These are phyloP conservation scores for Amylocystis lapponica DNA, from an alignment of 768 basidiomycete species.

Conservation along the genomic window DNA sequence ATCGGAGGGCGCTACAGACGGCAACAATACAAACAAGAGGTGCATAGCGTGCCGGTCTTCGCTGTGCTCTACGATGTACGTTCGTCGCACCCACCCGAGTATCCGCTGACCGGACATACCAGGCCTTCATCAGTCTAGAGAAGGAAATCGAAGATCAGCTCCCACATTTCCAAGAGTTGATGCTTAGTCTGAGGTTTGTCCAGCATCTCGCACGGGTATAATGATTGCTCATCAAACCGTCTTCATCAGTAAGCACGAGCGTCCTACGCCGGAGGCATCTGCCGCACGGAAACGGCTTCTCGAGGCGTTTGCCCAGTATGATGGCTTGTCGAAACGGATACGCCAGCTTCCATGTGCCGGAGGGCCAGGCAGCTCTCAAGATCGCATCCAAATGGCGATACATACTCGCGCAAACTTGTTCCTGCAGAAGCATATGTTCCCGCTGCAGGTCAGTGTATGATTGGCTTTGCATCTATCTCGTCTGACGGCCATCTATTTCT, in stretches of 20 bases:
- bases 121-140: slow-evolving; percentile 73
- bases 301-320: slow-evolving; percentile 84
- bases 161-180: slow-evolving; percentile 83
- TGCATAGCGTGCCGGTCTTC: slow-evolving; percentile 51
- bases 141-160: slow-evolving; percentile 85
- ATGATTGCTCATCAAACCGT: slow-evolving; percentile 22
- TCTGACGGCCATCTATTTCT: not conserved
- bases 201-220: slow-evolving; percentile 16
- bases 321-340: slow-evolving; percentile 82
- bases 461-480: not conserved
- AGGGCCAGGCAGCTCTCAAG: slow-evolving; percentile 66
- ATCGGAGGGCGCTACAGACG: slow-evolving; percentile 40
- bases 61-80: slow-evolving; percentile 65
- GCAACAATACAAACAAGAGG: slow-evolving; percentile 73
- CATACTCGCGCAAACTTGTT: slow-evolving; percentile 71
- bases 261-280: slow-evolving; percentile 62
- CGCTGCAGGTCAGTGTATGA: slow-evolving; percentile 51
- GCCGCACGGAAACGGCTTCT: slow-evolving; percentile 75
- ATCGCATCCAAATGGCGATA: slow-evolving; percentile 80
- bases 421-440: slow-evolving; percentile 87
- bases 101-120: slow-evolving; percentile 5
- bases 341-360: slow-evolving; percentile 59
- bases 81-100: not conserved
- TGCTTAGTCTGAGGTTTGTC: slow-evolving; percentile 61
- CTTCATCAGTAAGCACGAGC: slow-evolving; percentile 33